Base-by-base conservation (phyloP, 306 rosid species). In the Fragaria vesca region DNA sequence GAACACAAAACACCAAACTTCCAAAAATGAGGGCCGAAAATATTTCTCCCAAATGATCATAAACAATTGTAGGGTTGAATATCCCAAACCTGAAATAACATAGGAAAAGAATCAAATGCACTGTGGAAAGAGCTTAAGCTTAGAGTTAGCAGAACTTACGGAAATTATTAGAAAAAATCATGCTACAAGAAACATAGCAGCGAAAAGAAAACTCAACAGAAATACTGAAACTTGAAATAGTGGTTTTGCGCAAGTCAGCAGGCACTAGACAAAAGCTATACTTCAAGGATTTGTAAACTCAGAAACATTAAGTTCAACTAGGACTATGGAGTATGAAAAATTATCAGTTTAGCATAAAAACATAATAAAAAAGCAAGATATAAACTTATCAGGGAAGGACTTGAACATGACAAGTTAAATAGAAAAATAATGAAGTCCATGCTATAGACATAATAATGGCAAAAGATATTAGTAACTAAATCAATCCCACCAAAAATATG, bases 31-130 rank as follows among this genome's bases (percentile, higher is more conserved):
- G 97, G 12, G 97, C 83, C 0, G 99, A 91, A 84, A 63, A 95
- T 66, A 95, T 95, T 86, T 95, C 99, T 80, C 99, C 99, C 91
- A 95, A 71, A 88, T 93, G 97, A 84, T 93, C 93, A 81, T 91
- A 95, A 62, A 91, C 99, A 63, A 87, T 54, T n/a, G 93, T 72
- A 1, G 97, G 99, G 81, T 89, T 88, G 90, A 95, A 93, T 81
- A 93, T 85, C 75, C 93, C 88, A 87, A 93, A 93, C 98, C 98
- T 94, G 93, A 89, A 85, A 70, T 48, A 50, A 38, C 55, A 43
- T 32, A 26, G 48, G 52, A 71, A 82, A 83, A 70, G 10, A 32
- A 26, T 47, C 66, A 80, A 34, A 70, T 70, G 34, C 54, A 79
- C 38, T 52, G 45, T 32, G 55, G 6, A 34, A 57, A 52, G 52